A percentile compares a stretch with the other conserved stretches of the same genome.
phyloP scores from a whole-genome alignment of 2,329 filamentous ascomycete species.

The Aspergillus latus region DNA sequence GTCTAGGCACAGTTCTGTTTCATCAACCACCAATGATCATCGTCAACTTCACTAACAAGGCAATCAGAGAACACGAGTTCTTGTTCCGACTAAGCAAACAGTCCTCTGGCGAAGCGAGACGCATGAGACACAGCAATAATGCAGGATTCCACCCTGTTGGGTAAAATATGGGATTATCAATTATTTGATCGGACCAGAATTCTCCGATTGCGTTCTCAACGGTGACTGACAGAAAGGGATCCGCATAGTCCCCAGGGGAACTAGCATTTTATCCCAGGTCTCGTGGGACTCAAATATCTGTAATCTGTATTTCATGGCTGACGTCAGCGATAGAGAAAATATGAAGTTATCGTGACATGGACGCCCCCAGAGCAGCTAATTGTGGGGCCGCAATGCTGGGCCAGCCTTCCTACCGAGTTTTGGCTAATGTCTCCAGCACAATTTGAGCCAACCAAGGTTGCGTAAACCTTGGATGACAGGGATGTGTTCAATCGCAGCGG shows the following conservation, averaged over 20 bases:
- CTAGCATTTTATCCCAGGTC: not conserved
- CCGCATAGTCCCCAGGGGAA: not conserved
- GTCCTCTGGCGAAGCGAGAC: no score
- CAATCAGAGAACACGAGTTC: not conserved
- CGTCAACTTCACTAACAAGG: not conserved
- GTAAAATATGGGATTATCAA: conserved; percentile 19
- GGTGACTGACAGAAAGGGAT: not conserved
- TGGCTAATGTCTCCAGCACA: conserved; percentile 12
- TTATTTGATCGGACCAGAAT: conserved; percentile 11
- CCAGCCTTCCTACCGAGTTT: not conserved
- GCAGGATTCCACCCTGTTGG: conserved; percentile 21
- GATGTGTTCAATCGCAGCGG: conserved; percentile 23
- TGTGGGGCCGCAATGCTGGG: not conserved
- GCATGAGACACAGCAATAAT: conserved; percentile 10
- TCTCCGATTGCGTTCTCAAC: not conserved
- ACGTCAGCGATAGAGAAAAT: not conserved
- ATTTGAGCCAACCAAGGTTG: conserved; percentile 10
- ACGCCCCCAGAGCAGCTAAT: not conserved
- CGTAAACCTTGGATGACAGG: not conserved
- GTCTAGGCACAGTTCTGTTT: not conserved
- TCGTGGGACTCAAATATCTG: not conserved
- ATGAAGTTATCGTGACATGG: not conserved
- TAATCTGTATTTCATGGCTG: not conserved
- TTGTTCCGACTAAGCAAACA: not conserved
- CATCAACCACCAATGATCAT: not conserved